These are phyloP conservation scores for Populus hybrid DNA, from an alignment of 441 rosid species.

Conservation along the genomic window DNA sequence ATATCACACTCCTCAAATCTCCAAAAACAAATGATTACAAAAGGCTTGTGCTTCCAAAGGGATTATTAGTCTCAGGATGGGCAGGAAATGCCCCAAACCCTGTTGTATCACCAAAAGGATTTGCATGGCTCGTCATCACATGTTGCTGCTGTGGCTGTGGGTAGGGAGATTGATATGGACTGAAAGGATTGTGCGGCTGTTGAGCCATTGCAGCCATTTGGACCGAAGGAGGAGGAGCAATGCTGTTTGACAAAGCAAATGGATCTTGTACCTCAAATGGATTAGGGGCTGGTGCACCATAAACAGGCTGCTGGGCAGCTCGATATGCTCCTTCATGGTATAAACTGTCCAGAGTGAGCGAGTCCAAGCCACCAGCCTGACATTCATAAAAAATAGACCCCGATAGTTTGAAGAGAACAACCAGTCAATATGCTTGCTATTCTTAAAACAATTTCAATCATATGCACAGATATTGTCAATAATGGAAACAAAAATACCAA, in stretches of 20 bases:
- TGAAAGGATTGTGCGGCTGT: slow-evolving; percentile 66
- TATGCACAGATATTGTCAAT: neutral
- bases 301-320: slow-evolving; percentile 73
- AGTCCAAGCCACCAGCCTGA: slow-evolving; percentile 93
- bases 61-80: slow-evolving; percentile 54
- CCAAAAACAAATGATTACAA: slow-evolving; percentile 32
- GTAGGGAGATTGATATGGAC: slow-evolving; percentile 57
- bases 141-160: slow-evolving; percentile 47
- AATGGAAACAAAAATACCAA: neutral
- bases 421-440: neutral
- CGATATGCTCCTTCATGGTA: slow-evolving; percentile 79
- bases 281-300: slow-evolving; percentile 79
- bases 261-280: slow-evolving; percentile 86
- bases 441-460: neutral
- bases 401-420: neutral
- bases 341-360: slow-evolving; percentile 77
- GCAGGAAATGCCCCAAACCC: slow-evolving; percentile 59
- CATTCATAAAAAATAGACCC: slow-evolving; percentile 12
- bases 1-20: slow-evolving; percentile 10
- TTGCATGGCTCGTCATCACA: slow-evolving; percentile 35
- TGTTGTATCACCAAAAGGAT: slow-evolving; percentile 63
- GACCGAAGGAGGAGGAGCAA: slow-evolving; percentile 43
- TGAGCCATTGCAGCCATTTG: slow-evolving; percentile 52
- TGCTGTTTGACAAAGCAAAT: slow-evolving; percentile 47
- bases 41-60: slow-evolving; percentile 80